Evolutionary conservation across 768 basidiomycete genomes (phyloP).

Genomic region (Suillus cothurnatus): DNA sequence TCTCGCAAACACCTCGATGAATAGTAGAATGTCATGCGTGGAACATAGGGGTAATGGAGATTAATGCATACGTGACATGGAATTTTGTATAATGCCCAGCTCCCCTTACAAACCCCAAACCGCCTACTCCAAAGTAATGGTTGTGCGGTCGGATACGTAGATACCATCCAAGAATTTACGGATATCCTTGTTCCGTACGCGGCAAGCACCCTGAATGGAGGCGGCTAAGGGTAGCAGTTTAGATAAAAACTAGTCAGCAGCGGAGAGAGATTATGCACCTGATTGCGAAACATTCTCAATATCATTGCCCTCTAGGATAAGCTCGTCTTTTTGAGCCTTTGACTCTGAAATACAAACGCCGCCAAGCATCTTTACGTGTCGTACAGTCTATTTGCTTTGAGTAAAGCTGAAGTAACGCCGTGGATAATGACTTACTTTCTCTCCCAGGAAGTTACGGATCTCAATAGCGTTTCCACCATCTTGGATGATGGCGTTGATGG

Average conservation of each 20-base stretch:
- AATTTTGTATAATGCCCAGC: conserved; percentile 17
- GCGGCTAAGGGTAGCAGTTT: conserved; percentile 61
- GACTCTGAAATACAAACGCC: conserved; percentile 88
- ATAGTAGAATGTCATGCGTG: conserved; percentile 22
- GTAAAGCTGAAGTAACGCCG: neutral
- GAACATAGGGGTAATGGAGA: conserved; percentile 28
- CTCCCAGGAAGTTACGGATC: conserved; percentile 94
- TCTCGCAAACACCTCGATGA: conserved; percentile 6
- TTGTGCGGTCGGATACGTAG: conserved; percentile 85
- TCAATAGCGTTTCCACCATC: conserved; percentile 71
- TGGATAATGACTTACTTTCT: conserved; percentile 63
- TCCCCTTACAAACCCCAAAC: conserved; percentile 10
- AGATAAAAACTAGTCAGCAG: neutral
- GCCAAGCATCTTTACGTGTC: conserved; percentile 88
- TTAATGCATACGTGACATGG: conserved; percentile 26
- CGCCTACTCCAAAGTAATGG: conserved; percentile 47
- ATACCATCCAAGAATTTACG: conserved; percentile 97
- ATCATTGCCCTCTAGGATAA: conserved; percentile 93
- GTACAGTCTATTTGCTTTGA: conserved; percentile 64
- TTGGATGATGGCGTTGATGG: conserved; percentile 97
- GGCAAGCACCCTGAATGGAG: conserved; percentile 94
- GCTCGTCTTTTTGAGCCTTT: conserved; percentile 91
- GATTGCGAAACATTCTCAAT: conserved; percentile 98
- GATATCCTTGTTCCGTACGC: conserved; percentile 99
- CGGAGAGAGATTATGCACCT: conserved; percentile 45